phyloP scores from a whole-genome alignment of 371 early-diverging fungal species.

The Mortierella sp. region DNA sequence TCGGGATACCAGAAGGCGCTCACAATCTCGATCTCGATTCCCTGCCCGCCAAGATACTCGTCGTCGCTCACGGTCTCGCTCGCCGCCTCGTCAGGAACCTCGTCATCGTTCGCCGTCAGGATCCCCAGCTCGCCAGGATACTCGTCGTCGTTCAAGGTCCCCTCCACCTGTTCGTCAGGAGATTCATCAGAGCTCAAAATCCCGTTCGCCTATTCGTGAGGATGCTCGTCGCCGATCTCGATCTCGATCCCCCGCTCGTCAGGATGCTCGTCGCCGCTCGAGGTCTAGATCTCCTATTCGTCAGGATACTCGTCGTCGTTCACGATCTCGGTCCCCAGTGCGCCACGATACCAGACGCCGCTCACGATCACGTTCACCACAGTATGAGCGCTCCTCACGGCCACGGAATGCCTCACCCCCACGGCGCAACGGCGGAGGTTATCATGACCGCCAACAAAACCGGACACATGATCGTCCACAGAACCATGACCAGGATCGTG shows the following conservation, averaged over 20 bases:
- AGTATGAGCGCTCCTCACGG: not conserved
- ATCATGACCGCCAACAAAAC: not conserved
- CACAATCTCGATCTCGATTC: slow-evolving; percentile 29
- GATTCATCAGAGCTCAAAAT: not conserved
- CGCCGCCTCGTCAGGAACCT: slow-evolving; percentile 27
- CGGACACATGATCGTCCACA: not conserved
- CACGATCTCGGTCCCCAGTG: slow-evolving; percentile 19
- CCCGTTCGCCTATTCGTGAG: not conserved
- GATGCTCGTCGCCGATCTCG: not conserved
- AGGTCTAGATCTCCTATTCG: slow-evolving; percentile 12
- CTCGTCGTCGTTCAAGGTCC: not conserved
- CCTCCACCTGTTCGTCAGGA: not conserved
- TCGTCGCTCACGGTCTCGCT: slow-evolving; percentile 44
- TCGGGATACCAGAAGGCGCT: slow-evolving; percentile 16
- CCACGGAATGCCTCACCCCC: slow-evolving; percentile 1
- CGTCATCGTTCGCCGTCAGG: slow-evolving; percentile 28
- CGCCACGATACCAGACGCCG: not conserved
- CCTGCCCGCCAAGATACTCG: not conserved
- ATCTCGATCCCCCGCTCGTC: slow-evolving; percentile 17
- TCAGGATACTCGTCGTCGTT: not conserved
- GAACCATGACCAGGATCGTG: slow-evolving; percentile 5
- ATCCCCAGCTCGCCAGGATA: slow-evolving; percentile 5
- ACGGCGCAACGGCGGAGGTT: not conserved
- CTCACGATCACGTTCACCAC: slow-evolving; percentile 21
- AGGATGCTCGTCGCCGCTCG: not conserved